Evolutionary conservation across 2,329 filamentous ascomycete genomes (phyloP), one percentile per base, ranked within the genome.

Genomic region (Aspergillus jensenii): DNA sequence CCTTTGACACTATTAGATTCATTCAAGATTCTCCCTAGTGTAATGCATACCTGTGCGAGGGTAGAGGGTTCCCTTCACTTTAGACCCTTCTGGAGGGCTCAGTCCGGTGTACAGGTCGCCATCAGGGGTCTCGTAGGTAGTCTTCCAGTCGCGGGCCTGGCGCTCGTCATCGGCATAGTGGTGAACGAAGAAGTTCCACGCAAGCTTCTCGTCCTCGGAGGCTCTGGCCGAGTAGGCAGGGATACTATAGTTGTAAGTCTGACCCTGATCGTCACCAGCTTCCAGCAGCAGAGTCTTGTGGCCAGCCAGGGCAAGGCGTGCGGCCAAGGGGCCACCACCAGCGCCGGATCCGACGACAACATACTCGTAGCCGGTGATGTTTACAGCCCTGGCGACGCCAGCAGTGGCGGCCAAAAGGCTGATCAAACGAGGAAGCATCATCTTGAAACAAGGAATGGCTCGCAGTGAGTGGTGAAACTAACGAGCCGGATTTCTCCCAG

Each of bases 61-160:
- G 3, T 31, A 31, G 9, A 31, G 27, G 1, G 27, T 31, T 31
- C 27, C 27, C 27, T 11, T 31, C 9, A 31, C 8, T 31, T 31
- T 31, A 8, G 27, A 31, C 0, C 27, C 27, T 4, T 31, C 27
- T 1, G 27, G 27, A 2, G 27, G 27, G 9, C 27, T 31, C 27
- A 31, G 27, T 11, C 27, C 27, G 27, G 27, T 31, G 27, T 31
- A 31, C 3, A 31, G 27, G 2, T 31, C 27, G 27, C 27, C 27
- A 31, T 31, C 27, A 11, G 79, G 74, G 0, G 70, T 79, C 71
- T 63, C 72, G 67, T 66, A 75, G 9, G 78, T 75, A 46, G 77
- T 71, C 54, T 78, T 74, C 46, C 70, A 71, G 60, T 74, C 69
- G 23, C 65, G 60, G 12, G 60, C 62, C 54, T 72, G 66, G 12